Evolutionary conservation across 139 green algal genomes (phyloP).

Genomic region (Chlamydomonas sp.): DNA sequence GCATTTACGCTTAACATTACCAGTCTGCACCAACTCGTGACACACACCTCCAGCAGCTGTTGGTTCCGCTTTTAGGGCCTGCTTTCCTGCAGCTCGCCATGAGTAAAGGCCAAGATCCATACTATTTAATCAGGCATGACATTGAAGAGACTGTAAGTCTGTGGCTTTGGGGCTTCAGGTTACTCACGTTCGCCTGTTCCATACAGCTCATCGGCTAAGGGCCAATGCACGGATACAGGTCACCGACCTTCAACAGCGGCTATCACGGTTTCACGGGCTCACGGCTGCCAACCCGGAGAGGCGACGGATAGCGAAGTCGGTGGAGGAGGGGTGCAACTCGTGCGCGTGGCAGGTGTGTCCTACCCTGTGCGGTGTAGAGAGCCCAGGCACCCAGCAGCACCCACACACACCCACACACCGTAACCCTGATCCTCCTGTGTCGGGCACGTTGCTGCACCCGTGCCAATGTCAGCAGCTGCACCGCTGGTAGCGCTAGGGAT

Average conservation of each 20-base stretch:
- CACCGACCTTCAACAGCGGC: slow-evolving; percentile 65
- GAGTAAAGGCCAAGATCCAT: slow-evolving; percentile 46
- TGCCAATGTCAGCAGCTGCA: no score
- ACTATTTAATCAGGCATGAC: slow-evolving; percentile 64
- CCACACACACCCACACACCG: no score
- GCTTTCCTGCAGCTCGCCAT: background rate
- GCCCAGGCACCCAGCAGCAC: no score
- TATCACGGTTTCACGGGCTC: slow-evolving; percentile 65
- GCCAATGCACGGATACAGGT: slow-evolving; percentile 42
- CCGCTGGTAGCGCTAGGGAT: no score
- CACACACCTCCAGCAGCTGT: no score
- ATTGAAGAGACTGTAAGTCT: slow-evolving; percentile 32
- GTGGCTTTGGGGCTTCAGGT: no score
- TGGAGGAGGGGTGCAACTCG: slow-evolving; percentile 54
- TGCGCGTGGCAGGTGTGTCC: slow-evolving; percentile 61
- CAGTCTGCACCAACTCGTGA: no score
- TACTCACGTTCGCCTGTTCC: no score
- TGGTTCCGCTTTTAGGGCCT: no score
- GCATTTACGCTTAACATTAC: no score
- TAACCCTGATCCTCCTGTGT: no score
- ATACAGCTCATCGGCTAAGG: slow-evolving; percentile 37
- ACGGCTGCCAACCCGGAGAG: slow-evolving; percentile 63
- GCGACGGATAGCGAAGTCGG: slow-evolving; percentile 48
- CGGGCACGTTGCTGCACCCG: no score
- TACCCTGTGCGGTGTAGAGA: background rate